Evolutionary conservation across 1,284 basidiomycete species (phyloP).

Genomic region (Apiotrichum brassicae): DNA sequence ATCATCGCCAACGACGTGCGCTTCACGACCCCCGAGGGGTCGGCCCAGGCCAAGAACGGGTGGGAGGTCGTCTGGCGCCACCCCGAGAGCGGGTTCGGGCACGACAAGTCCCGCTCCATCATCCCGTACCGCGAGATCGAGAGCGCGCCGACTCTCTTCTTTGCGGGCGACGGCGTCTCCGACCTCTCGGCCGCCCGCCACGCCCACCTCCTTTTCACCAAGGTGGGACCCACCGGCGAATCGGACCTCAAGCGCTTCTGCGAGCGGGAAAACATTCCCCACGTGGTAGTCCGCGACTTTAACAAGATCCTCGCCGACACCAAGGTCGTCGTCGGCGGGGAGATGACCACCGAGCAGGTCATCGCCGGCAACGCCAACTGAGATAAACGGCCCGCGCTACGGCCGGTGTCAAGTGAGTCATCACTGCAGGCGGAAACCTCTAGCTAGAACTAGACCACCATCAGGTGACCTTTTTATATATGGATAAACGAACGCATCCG

Average conservation of each 20-base stretch:
- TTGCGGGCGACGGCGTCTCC: conserved; percentile 88
- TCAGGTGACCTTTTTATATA: too few species aligned
- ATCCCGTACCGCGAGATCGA: conserved; percentile 69
- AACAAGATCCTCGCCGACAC: conserved; percentile 50
- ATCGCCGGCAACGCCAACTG: conserved; percentile 23
- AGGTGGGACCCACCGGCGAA: conserved; percentile 66
- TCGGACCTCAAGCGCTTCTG: conserved; percentile 82
- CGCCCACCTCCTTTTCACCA: conserved; percentile 86
- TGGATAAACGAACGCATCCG: too few species aligned
- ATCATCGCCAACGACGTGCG: conserved; percentile 84
- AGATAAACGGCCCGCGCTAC: too few species aligned
- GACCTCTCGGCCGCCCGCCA: conserved; percentile 84
- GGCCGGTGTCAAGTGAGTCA: not conserved
- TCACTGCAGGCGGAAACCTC: too few species aligned
- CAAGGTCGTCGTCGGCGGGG: conserved; percentile 58
- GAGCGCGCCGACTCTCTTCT: conserved; percentile 73
- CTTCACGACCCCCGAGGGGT: conserved; percentile 50
- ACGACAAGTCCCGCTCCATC: conserved; percentile 89
- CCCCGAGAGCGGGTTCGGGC: conserved; percentile 77
- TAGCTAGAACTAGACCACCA: too few species aligned
- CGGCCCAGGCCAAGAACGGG: conserved; percentile 50
- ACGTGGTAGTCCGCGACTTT: conserved; percentile 47
- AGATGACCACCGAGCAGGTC: conserved; percentile 20
- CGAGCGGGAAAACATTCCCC: conserved; percentile 45
- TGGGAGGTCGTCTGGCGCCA: conserved; percentile 87